A percentile compares a stretch with the other conserved stretches of the same genome.
These are phyloP conservation scores for Nyssa sinensis DNA, from an alignment of 148 eudicot species.

Conservation along the genomic window DNA sequence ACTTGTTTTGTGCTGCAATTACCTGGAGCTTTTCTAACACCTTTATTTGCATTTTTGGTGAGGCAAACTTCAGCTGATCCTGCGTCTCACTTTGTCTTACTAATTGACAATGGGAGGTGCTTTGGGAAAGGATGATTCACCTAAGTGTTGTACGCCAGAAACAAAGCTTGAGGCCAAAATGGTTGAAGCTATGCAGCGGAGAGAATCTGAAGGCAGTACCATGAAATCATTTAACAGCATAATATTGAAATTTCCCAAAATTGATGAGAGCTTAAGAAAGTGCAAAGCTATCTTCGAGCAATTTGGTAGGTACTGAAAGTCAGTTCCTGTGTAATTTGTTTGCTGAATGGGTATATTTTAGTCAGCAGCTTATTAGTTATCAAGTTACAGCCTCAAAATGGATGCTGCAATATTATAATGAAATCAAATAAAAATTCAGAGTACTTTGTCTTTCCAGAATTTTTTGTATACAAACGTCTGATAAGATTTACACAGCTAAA, in stretches of 20 bases:
- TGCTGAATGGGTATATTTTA: too few relatives aligned
- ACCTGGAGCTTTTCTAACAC: not conserved
- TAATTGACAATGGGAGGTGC: slow-evolving; percentile 63
- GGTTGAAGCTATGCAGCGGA: slow-evolving; percentile 68
- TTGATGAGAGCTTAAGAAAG: slow-evolving; percentile 76
- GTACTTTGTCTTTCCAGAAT: not conserved
- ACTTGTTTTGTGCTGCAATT: not conserved
- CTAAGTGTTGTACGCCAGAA: slow-evolving; percentile 49
- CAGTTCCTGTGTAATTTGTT: not conserved
- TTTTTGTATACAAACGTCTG: not conserved
- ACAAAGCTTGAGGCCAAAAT: slow-evolving; percentile 81
- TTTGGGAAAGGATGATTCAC: slow-evolving; percentile 43
- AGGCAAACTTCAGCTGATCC: not conserved
- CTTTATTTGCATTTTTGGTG: not conserved
- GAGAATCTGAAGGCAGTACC: slow-evolving; percentile 60
- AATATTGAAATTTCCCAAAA: slow-evolving; percentile 86
- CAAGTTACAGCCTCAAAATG: not conserved
- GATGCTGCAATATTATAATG: not conserved
- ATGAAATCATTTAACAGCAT: slow-evolving; percentile 76
- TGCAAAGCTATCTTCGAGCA: slow-evolving; percentile 70
- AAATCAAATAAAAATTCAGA: not conserved
- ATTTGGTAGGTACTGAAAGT: slow-evolving; percentile 52
- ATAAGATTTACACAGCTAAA: not conserved
- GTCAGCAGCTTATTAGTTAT: too few relatives aligned
- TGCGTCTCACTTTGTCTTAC: not conserved